phyloP scores from a whole-genome alignment of 176 grass and related monocot genomes.

The Carex parvula region DNA sequence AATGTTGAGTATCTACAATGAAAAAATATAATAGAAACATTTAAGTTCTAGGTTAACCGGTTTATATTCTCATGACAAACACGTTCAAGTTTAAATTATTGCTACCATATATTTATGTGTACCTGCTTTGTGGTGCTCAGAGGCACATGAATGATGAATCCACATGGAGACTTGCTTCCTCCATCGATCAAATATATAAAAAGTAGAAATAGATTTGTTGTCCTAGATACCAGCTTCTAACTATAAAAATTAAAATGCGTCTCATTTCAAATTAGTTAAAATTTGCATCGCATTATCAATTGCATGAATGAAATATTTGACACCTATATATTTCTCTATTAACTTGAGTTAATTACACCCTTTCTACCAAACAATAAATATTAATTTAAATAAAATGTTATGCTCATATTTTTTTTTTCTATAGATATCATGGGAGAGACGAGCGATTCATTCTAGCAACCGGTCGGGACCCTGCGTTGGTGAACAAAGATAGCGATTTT shows the following conservation, averaged over 20 bases:
- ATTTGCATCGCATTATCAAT: neutral
- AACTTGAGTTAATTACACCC: neutral
- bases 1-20: no score
- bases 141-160: no score
- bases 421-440: conserved; percentile 65
- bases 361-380: neutral
- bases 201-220: no score
- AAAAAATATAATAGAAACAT: neutral
- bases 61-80: no score
- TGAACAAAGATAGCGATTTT: conserved; percentile 77
- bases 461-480: conserved; percentile 69
- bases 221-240: neutral
- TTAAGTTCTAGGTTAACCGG: no score
- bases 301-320: neutral
- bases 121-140: no score
- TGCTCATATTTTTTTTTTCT: neutral
- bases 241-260: neutral
- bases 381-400: neutral
- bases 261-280: neutral
- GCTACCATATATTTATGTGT: no score
- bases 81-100: no score
- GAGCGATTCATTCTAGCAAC: conserved; percentile 54
- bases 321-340: neutral
- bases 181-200: no score
- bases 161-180: no score